Conservation (phyloP, 768 basidiomycete species). For the Termitomyces sp. region DNA sequence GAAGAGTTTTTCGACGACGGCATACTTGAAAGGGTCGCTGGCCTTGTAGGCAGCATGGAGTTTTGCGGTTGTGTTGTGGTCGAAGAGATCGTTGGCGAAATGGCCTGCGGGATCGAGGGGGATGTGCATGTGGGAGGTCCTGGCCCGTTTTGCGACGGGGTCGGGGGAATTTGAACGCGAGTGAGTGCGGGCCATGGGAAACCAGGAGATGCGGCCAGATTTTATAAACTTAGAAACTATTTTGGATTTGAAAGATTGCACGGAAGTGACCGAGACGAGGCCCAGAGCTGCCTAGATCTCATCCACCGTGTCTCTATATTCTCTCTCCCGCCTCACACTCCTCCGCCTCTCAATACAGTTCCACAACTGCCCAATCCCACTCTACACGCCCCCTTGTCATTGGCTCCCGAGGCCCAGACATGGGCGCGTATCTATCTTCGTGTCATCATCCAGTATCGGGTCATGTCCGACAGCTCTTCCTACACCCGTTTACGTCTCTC, state of each 20-base stretch:
- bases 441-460: background rate
- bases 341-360: background rate
- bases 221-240: constrained; percentile 4
- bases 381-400: background rate
- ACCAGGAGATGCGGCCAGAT: background rate
- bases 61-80: constrained; percentile 47
- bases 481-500: background rate
- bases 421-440: too few species aligned
- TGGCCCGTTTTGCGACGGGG: constrained; percentile 21
- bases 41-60: constrained; percentile 52
- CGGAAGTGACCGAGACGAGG: constrained; percentile 12
- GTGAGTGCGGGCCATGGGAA: constrained; percentile 24
- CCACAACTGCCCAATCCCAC: background rate
- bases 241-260: constrained; percentile 1
- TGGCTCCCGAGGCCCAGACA: background rate
- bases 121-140: constrained; percentile 23
- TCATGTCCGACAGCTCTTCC: background rate
- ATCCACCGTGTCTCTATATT: background rate
- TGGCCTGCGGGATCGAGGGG: constrained; percentile 25
- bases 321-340: background rate
- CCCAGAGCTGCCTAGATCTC: constrained; percentile 5
- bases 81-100: constrained; percentile 56
- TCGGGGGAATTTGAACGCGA: constrained; percentile 23
- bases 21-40: constrained; percentile 77
- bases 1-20: constrained; percentile 76